phyloP scores from a whole-genome alignment of 306 rosid genomes.

The Prunus kanzakura region DNA sequence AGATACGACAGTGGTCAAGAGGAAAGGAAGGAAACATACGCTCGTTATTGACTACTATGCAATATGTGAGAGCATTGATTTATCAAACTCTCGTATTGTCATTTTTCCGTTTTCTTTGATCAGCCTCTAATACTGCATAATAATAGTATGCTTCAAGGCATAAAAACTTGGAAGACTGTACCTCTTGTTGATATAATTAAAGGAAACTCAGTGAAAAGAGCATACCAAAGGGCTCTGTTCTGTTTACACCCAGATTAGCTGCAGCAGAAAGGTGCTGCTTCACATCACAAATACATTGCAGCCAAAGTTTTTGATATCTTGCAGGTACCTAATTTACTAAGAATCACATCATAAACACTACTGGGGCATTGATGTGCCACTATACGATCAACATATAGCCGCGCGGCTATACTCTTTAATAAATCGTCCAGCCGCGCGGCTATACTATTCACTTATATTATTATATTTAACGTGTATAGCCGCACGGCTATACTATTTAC shows the following conservation, averaged over 20 bases:
- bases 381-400: too few species aligned
- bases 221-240: slow-evolving; percentile 88
- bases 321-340: slow-evolving; percentile 43
- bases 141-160: neutral
- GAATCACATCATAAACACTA: neutral
- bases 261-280: slow-evolving; percentile 88
- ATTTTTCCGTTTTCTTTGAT: too few species aligned
- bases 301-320: slow-evolving; percentile 80
- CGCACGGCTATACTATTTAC: too few species aligned
- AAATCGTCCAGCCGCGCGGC: too few species aligned
- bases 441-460: too few species aligned
- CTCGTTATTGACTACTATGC: slow-evolving; percentile 83
- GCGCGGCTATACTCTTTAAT: too few species aligned
- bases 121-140: neutral
- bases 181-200: slow-evolving; percentile 93
- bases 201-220: slow-evolving; percentile 83
- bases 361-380: too few species aligned
- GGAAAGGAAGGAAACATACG: slow-evolving; percentile 95
- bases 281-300: slow-evolving; percentile 71
- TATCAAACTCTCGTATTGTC: too few species aligned
- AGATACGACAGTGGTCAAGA: slow-evolving; percentile 75
- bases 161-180: slow-evolving; percentile 56
- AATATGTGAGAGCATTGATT: slow-evolving; percentile 59
- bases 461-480: too few species aligned
- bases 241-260: slow-evolving; percentile 94